Conservation (phyloP, 345 rosid species). For the Stellera chamaejasme region DNA sequence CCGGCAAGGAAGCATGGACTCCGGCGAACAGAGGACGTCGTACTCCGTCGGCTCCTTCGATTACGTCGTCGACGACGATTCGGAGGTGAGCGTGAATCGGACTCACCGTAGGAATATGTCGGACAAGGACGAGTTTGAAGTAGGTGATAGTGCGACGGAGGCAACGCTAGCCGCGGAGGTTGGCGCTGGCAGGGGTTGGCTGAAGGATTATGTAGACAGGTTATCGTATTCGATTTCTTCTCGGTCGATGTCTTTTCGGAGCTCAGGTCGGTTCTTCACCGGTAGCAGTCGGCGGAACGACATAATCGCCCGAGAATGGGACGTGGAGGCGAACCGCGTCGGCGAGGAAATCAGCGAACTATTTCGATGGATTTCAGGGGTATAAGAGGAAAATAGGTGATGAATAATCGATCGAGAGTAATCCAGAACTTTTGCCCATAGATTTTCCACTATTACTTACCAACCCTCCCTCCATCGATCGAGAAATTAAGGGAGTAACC, state of each 20-base stretch:
- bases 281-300: conserved; percentile 88
- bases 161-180: conserved; percentile 48
- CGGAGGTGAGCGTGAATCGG: conserved; percentile 42
- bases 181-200: conserved; percentile 64
- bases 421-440: background rate
- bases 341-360: conserved; percentile 93
- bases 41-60: conserved; percentile 86
- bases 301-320: conserved; percentile 33
- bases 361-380: conserved; percentile 88
- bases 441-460: conserved; percentile 11
- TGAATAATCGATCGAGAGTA: background rate
- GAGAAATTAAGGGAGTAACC: background rate
- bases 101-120: conserved; percentile 40
- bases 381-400: conserved; percentile 25
- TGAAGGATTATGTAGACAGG: conserved; percentile 76
- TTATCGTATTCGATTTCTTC: conserved; percentile 63
- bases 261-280: conserved; percentile 67
- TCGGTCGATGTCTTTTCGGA: conserved; percentile 55
- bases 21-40: conserved; percentile 29
- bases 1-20: conserved; percentile 21
- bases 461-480: conserved; percentile 13
- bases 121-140: conserved; percentile 40
- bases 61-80: conserved; percentile 67
- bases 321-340: conserved; percentile 37
- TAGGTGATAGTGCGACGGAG: conserved; percentile 19